phyloP scores from a whole-genome alignment of 139 green algal species.

The Pleodorina starrii region DNA sequence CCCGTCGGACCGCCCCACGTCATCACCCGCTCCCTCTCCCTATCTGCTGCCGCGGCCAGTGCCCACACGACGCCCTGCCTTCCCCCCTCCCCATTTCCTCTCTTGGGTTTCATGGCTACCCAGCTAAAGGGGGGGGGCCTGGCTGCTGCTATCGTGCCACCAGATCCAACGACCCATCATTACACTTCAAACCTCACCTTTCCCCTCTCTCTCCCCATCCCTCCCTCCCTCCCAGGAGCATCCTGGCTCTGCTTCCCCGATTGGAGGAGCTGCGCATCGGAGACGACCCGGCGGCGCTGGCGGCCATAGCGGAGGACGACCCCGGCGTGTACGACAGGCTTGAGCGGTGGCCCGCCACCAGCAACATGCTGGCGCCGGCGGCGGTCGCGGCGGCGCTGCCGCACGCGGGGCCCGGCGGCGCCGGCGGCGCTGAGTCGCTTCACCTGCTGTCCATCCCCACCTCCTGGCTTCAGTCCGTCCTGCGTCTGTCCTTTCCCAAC shows the following conservation, averaged over 20 bases:
- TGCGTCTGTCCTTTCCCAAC: background rate
- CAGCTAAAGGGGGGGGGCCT: no score
- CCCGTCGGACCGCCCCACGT: no score
- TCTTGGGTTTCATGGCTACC: background rate
- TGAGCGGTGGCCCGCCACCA: background rate
- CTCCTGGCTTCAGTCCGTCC: background rate
- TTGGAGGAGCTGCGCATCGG: constrained; percentile 17
- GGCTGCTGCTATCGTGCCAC: no score
- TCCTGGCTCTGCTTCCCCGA: background rate
- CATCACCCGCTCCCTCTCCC: no score
- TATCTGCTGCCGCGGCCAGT: no score
- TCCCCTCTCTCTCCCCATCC: background rate
- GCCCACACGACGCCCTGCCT: no score
- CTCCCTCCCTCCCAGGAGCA: background rate
- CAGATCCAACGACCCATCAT: no score
- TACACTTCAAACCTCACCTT: background rate
- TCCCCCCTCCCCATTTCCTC: no score
- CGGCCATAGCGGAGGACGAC: background rate
- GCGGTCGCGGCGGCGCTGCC: background rate
- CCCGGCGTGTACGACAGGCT: constrained; percentile 7
- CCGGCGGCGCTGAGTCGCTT: background rate
- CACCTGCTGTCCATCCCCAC: background rate
- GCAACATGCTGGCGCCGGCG: background rate
- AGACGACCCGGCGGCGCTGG: background rate
- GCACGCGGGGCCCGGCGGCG: background rate